Conservation (phyloP, 495 filamentous ascomycete species). For the Immersiella caudata region DNA sequence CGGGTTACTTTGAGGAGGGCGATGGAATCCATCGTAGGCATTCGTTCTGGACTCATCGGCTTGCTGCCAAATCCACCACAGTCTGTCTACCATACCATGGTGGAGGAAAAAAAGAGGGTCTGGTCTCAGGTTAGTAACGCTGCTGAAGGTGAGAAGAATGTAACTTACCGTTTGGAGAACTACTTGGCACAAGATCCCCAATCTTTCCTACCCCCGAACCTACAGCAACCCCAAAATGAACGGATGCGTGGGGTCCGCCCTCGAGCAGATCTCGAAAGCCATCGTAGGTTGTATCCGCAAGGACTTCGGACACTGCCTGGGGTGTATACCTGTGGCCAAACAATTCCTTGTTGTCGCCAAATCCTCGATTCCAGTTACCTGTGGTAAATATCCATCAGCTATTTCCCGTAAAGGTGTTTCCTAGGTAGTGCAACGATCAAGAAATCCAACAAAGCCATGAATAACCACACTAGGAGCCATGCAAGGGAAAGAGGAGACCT, state of each 20-base stretch:
- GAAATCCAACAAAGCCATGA: too few relatives aligned
- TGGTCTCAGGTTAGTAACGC: background rate
- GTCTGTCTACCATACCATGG: constrained; percentile 4
- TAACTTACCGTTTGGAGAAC: constrained; percentile 15
- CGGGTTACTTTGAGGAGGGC: background rate
- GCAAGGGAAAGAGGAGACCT: too few relatives aligned
- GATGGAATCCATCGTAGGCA: constrained; percentile 10
- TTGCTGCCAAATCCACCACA: constrained; percentile 18
- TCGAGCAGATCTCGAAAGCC: constrained; percentile 9
- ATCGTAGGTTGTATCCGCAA: background rate
- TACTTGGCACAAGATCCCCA: constrained; percentile 8
- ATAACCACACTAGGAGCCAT: too few relatives aligned
- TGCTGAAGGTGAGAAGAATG: background rate
- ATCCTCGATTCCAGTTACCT: background rate
- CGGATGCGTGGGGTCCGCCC: constrained; percentile 12
- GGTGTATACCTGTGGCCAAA: constrained; percentile 7
- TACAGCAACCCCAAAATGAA: constrained; percentile 10
- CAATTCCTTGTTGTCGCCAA: background rate
- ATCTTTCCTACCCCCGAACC: constrained; percentile 2
- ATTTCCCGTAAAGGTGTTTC: too few relatives aligned
- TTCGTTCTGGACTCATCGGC: background rate
- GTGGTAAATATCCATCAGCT: too few relatives aligned
- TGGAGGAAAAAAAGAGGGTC: constrained; percentile 17
- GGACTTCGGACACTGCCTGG: background rate
- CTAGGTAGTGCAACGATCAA: too few relatives aligned